These are phyloP conservation scores for Arachis monticola DNA, from an alignment of 331 rosid genomes.

Conservation along the genomic window DNA sequence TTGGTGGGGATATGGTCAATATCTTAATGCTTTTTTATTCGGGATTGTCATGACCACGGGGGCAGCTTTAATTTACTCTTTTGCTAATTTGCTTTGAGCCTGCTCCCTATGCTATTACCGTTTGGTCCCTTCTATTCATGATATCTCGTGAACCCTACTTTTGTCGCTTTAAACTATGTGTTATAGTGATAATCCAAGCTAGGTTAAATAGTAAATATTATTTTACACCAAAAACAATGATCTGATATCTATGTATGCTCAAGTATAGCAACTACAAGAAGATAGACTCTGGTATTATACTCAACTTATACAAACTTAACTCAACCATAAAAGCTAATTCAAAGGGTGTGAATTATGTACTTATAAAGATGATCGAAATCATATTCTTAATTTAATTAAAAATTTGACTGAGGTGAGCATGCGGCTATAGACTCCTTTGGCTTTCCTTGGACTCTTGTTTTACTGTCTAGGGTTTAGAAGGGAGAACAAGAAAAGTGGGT, in stretches of 20 bases:
- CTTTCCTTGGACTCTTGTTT: constrained; percentile 37
- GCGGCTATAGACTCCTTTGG: constrained; percentile 36
- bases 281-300: too few species aligned
- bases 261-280: too few species aligned
- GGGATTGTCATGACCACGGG: constrained; percentile 37
- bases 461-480: constrained; percentile 1
- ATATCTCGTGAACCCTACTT: constrained; percentile 38
- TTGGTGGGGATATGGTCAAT: constrained; percentile 36
- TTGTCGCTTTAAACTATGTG: constrained; percentile 19
- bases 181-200: not conserved
- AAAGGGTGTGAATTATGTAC: too few species aligned
- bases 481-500: constrained; percentile 31
- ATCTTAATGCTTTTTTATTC: constrained; percentile 39
- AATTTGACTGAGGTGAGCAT: not conserved
- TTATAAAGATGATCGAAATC: too few species aligned
- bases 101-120: constrained; percentile 20
- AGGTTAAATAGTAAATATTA: too few species aligned
- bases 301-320: too few species aligned
- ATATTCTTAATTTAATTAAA: too few species aligned
- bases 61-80: constrained; percentile 37
- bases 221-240: too few species aligned
- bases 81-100: constrained; percentile 45
- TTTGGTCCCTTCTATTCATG: constrained; percentile 35
- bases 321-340: too few species aligned
- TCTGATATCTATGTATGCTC: too few species aligned